Conservation (phyloP, 1,284 basidiomycete genomes). For the Sphaerobolus stellatus region DNA sequence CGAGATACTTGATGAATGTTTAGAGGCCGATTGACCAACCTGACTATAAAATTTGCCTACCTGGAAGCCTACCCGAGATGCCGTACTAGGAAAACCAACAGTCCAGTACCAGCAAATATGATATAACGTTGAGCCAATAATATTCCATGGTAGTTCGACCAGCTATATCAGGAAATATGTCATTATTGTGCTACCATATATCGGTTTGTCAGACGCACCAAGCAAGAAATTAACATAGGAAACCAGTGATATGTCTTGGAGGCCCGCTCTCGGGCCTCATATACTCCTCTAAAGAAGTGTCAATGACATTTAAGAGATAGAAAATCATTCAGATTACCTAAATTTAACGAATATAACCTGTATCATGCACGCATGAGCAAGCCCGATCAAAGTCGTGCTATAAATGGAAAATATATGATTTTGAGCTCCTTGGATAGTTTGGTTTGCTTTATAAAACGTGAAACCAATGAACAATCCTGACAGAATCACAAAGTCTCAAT, state of each 20-base stretch:
- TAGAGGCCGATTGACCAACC: conserved; percentile 51
- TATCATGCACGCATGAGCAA: conserved; percentile 51
- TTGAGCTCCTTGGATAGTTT: conserved; percentile 71
- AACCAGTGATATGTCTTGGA: conserved; percentile 85
- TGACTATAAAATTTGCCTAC: conserved; percentile 51
- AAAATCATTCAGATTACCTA: conserved; percentile 26
- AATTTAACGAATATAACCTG: conserved; percentile 54
- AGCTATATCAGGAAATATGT: conserved; percentile 10
- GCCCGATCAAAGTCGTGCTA: conserved; percentile 46
- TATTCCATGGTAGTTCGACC: conserved; percentile 58
- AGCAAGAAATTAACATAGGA: conserved; percentile 55
- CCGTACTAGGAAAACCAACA: conserved; percentile 51
- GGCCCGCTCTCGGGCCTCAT: conserved; percentile 71
- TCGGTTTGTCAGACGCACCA: conserved; percentile 21
- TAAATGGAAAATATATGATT: conserved; percentile 75
- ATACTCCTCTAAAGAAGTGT: conserved; percentile 42
- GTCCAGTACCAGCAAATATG: conserved; percentile 75
- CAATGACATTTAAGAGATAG: no score
- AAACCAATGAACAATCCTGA: conserved; percentile 65
- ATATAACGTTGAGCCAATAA: conserved; percentile 55
- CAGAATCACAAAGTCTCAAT: not conserved
- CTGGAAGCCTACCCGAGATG: conserved; percentile 53
- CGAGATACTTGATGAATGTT: conserved; percentile 49
- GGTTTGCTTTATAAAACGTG: conserved; percentile 68
- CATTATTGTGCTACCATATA: conserved; percentile 31